Base-by-base conservation (phyloP, 257 asterid genomes). In the Leonotis leonurus region DNA sequence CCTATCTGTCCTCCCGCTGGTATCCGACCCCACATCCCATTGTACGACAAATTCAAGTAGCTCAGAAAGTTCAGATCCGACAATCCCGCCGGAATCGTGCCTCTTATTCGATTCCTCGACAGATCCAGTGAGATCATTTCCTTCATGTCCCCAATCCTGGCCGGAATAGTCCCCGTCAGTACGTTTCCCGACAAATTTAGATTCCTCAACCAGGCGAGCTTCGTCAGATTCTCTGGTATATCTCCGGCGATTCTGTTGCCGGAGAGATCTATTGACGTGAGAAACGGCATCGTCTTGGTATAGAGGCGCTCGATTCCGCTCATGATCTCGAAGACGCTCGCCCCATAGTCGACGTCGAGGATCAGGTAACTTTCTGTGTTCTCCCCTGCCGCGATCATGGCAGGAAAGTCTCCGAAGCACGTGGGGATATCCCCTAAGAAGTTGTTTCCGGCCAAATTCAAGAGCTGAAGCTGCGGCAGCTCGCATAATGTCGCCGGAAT, bases 1-100 rank as follows among this genome's bases (percentile, higher is more conserved):
- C 12, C 54, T 10, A 68, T 64, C 50, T 68, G 73, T 14, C n/a
- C 53, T 14, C 72, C 72, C 14, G 67, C n/a, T 7, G 73, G 73
- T 29, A 66, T 44, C 49, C 58, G 37, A 1, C 71, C 64, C 27
- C 39, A 55, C 7, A 66, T 16, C 4, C 18, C 52, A 24, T 68
- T 68, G 45, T n/a, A 59, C 61, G 67, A 68, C 54, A 68, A 7
- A 20, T 68, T 68, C 46, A 58, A 39, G 51, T 58, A 24, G 16
- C 18, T 68, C 1, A 68, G 66, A n/a, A 58, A 68, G 33, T 50
- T 68, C 8, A 68, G 66, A 26, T 35, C 29, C 5, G 73, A 27
- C 26, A 68, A 17, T 4, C 73, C 1, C 8, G 5, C 36, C 3
- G 67, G 73, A 12, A 68, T 59, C 41, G 14, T 30, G 0, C 73